Evolutionary conservation across 805 yeast genomes (phyloP).

Genomic region (Candida gorgasii): DNA sequence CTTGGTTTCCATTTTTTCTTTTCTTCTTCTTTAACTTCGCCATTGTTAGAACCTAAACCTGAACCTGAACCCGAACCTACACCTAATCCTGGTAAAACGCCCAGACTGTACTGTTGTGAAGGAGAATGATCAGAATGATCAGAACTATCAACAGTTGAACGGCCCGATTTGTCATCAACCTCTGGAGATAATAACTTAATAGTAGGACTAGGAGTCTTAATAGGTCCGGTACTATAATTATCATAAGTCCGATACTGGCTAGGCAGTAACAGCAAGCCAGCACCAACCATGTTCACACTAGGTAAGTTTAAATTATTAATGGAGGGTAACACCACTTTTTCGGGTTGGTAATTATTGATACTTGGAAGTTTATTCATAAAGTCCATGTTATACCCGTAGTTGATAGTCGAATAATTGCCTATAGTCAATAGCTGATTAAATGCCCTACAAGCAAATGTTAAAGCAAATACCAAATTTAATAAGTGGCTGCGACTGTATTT

Average conservation of each 20-base stretch:
- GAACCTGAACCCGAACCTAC: background rate
- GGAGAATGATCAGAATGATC: no score
- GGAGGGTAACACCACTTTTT: conserved; percentile 10
- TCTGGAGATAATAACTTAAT: conserved; percentile 5
- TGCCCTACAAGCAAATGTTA: no score
- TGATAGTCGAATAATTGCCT: no score
- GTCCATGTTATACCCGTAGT: background rate
- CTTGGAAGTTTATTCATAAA: conserved; percentile 28
- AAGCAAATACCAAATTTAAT: conserved; percentile 1
- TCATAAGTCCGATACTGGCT: conserved; percentile 4
- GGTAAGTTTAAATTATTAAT: conserved; percentile 10
- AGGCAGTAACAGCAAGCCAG: no score
- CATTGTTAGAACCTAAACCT: background rate
- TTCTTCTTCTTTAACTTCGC: background rate
- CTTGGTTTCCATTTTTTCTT: conserved; percentile 43
- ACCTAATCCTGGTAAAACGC: no score
- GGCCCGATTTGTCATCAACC: conserved; percentile 3
- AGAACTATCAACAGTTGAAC: no score
- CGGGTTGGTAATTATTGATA: conserved; percentile 30
- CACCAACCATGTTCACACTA: conserved; percentile 1
- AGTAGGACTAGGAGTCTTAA: conserved; percentile 5
- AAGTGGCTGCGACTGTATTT: conserved; percentile 9
- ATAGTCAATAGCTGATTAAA: no score
- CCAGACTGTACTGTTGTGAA: no score
- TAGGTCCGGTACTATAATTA: conserved; percentile 1